Evolutionary conservation across 83 land plant genomes (phyloP).

Genomic region (Thuja plicata): DNA sequence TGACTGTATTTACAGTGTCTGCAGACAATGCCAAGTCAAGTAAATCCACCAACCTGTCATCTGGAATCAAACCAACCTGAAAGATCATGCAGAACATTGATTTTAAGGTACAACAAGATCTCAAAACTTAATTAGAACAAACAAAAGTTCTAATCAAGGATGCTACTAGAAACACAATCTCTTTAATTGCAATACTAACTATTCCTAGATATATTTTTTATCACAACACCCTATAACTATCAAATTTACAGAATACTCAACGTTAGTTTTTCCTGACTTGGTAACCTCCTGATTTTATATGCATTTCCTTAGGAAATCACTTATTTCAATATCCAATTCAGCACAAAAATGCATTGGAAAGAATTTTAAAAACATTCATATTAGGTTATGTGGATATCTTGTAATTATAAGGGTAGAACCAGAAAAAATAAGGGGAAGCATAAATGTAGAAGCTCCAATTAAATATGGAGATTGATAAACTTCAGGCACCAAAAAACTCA

Average conservation of each 20-base stretch:
- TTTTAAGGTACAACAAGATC: neutral
- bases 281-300: neutral
- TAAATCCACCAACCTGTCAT: constrained; percentile 79
- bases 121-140: neutral
- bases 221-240: neutral
- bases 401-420: neutral
- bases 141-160: neutral
- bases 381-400: neutral
- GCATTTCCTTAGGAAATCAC: neutral
- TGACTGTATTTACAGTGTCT: constrained; percentile 84
- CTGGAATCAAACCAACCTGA: constrained; percentile 84
- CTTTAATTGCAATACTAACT: neutral
- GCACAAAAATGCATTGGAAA: neutral
- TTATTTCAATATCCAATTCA: neutral
- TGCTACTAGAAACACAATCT: neutral
- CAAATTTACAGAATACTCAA: neutral
- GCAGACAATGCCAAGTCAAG: constrained; percentile 89
- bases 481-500: neutral
- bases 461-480: neutral
- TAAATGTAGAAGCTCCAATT: neutral
- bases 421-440: neutral
- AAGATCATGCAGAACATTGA: constrained; percentile 2
- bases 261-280: neutral
- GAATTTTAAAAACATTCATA: neutral
- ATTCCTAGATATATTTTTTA: neutral